Evolutionary conservation across 2,329 filamentous ascomycete species (phyloP), one percentile per base, ranked within the genome.

Genomic region (Cyclaneusma minus): DNA sequence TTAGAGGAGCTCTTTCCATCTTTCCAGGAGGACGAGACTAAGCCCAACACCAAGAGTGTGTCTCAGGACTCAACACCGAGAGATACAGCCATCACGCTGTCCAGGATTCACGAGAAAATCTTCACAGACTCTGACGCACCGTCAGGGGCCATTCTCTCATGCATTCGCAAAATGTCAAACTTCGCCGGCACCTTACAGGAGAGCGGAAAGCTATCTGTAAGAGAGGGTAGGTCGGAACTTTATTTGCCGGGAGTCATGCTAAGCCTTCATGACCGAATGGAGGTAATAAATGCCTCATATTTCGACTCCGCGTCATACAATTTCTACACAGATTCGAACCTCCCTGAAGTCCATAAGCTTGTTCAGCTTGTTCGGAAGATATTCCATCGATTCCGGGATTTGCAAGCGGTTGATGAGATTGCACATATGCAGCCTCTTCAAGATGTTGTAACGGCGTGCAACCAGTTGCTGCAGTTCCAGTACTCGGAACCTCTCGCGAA

Each of bases 401-500:
- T 98, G 7, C 68, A 74, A 45, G 50, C 52, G 6, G 53, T 72
- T 1, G 70, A 76, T 33, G 71, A 76, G 40, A 76, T 76, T 29
- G 64, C 63, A 3, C 69, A 76, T 35, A 87, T 70, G 70, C 83
- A 60, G 66, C 85, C 50, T 4, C 63, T 94, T 6, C 63, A 65
- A 16, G 85, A 95, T 47, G 82, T 92, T 3, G 53, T 92, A 3
- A 52, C 60, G 9, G 74, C 71, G 15, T 91, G 82, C 43, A 68
- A 79, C 29, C 73, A 79, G 37, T 60, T 92, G 1, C 61, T 92
- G 2, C 65, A 75, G 29, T 69, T 93, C 40, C 62, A 69, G 13
- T 74, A 94, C 40, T 67, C 69, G 1, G 84, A 93, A 29, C 85
- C 89, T 0, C 60, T 98, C 4, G 84, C 84, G 2, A 85, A 79